Percentiles rank a stretch among this genome's conserved stretches.
Evolutionary conservation across 2,329 filamentous ascomycete genomes (phyloP).

Genomic region (Fonsecaea monophora): DNA sequence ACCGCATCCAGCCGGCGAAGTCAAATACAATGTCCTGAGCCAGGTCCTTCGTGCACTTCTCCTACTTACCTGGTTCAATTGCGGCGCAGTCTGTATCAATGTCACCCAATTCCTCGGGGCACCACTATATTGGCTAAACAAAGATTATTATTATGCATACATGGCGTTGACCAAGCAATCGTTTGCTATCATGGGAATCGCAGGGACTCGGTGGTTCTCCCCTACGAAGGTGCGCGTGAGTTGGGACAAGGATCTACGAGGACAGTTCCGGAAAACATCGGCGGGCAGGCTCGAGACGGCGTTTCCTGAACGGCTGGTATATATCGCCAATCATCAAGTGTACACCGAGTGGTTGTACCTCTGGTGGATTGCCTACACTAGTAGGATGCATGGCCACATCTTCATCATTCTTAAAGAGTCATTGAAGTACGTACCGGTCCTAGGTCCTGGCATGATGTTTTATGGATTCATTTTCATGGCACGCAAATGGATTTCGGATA

Average conservation of each 20-base stretch:
- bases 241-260: slow-evolving; percentile 66
- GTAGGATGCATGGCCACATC: slow-evolving; percentile 69
- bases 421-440: slow-evolving; percentile 66
- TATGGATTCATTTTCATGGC: slow-evolving; percentile 72
- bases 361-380: slow-evolving; percentile 72
- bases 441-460: slow-evolving; percentile 69
- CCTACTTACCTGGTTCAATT: slow-evolving; percentile 54
- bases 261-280: slow-evolving; percentile 62
- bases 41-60: slow-evolving; percentile 55
- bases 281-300: slow-evolving; percentile 65
- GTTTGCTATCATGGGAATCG: slow-evolving; percentile 68
- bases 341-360: slow-evolving; percentile 75
- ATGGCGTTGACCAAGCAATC: slow-evolving; percentile 71
- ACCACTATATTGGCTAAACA: slow-evolving; percentile 67
- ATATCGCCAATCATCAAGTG: slow-evolving; percentile 71
- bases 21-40: slow-evolving; percentile 55
- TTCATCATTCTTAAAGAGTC: slow-evolving; percentile 73
- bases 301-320: slow-evolving; percentile 66
- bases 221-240: slow-evolving; percentile 68
- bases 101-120: slow-evolving; percentile 66
- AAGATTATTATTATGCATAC: slow-evolving; percentile 67
- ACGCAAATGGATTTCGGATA: slow-evolving; percentile 67
- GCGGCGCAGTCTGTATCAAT: slow-evolving; percentile 53
- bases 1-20: slow-evolving; percentile 38
- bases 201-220: slow-evolving; percentile 68